Evolutionary conservation across 768 basidiomycete genomes (phyloP).

Genomic region (Lactarius akahatsu): DNA sequence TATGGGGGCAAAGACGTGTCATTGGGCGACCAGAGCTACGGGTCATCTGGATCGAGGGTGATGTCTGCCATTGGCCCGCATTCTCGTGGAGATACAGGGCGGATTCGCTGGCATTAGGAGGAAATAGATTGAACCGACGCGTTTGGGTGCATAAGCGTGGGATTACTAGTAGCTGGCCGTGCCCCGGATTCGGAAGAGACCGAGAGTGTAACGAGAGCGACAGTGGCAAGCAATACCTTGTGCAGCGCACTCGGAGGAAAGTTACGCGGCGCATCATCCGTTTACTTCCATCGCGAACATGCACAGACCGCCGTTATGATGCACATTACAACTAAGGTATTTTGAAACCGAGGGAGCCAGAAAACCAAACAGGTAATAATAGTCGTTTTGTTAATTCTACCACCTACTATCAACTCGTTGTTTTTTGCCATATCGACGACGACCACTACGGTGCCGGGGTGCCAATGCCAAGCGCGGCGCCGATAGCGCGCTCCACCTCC

Average conservation of each 20-base stretch:
- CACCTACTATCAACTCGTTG: neutral
- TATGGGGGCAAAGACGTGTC: neutral
- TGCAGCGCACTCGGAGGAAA: no score
- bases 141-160: no score
- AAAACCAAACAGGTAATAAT: neutral
- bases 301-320: no score
- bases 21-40: neutral
- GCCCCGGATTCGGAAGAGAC: no score
- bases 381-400: neutral
- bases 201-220: no score
- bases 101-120: neutral
- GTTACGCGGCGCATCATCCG: no score
- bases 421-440: neutral
- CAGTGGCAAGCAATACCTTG: no score
- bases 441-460: neutral
- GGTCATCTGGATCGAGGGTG: constrained; percentile 13
- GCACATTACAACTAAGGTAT: neutral
- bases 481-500: constrained; percentile 21
- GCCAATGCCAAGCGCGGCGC: constrained; percentile 10
- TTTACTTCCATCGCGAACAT: no score
- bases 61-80: constrained; percentile 26
- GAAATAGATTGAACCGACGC: neutral
- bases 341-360: neutral
- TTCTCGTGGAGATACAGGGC: constrained; percentile 17
- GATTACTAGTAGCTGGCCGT: neutral